A percentile compares a stretch with the other conserved stretches of the same genome.
These are phyloP conservation scores for Phytophthora fragariae DNA, from an alignment of 352 stramenopile species.

Conservation along the genomic window DNA sequence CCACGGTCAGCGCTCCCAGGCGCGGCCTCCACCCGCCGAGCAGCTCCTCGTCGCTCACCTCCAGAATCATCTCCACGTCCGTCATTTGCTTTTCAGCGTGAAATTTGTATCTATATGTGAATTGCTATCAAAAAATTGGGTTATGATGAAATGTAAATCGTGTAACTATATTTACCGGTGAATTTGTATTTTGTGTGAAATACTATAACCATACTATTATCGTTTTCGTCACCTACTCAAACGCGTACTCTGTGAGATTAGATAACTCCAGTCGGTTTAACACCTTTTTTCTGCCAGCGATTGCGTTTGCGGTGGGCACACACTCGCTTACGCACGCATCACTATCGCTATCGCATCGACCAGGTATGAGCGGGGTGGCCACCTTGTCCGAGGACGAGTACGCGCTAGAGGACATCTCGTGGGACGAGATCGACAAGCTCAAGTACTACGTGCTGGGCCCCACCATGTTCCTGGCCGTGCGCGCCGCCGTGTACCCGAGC, in stretches of 20 bases:
- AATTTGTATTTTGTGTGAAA: no score
- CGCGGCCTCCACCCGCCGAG: constrained; percentile 72
- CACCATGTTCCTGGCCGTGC: constrained; percentile 84
- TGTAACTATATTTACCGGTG: no score
- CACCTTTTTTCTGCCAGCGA: no score
- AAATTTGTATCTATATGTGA: background rate
- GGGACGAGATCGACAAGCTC: constrained; percentile 90
- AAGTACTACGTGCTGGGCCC: constrained; percentile 89
- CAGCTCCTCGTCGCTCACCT: constrained; percentile 52
- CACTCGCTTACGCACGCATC: background rate
- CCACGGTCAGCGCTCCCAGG: constrained; percentile 67
- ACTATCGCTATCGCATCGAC: background rate
- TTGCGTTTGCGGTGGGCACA: background rate
- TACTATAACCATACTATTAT: no score
- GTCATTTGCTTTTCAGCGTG: background rate
- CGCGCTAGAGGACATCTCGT: constrained; percentile 83
- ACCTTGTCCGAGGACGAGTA: constrained; percentile 42
- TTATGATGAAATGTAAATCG: no score
- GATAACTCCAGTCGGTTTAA: no score
- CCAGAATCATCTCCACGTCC: constrained; percentile 3
- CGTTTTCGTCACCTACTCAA: no score
- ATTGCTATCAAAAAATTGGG: no score
- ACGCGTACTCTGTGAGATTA: no score
- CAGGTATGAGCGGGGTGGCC: constrained; percentile 31
- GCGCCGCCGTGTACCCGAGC: constrained; percentile 86